Evolutionary conservation across 129 eudicot species (phyloP).

Genomic region (Dittrichia graveolens): DNA sequence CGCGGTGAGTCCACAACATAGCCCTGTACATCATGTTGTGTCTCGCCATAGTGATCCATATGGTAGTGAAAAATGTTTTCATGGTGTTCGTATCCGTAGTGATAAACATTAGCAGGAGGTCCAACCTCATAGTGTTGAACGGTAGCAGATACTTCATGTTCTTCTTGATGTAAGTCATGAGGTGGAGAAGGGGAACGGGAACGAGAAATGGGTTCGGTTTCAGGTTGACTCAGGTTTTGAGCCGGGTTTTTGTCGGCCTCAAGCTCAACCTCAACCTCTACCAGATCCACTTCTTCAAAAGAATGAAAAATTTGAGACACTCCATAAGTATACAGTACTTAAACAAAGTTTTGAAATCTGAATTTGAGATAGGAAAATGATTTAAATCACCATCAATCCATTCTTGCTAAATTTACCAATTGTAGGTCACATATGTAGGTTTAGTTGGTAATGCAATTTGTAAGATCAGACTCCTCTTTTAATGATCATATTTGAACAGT

Average conservation of each 20-base stretch:
- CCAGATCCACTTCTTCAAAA: conserved; percentile 73
- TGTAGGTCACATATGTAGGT: no score
- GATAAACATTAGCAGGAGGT: conserved; percentile 41
- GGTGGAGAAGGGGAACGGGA: conserved; percentile 39
- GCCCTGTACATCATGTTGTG: conserved; percentile 33
- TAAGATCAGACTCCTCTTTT: no score
- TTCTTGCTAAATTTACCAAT: no score
- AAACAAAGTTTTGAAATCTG: no score
- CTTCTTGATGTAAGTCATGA: conserved; percentile 43
- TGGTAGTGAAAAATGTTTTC: conserved; percentile 43
- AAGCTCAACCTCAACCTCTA: conserved; percentile 68
- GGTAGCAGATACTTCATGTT: conserved; percentile 41
- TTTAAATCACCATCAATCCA: no score
- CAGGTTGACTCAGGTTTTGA: conserved; percentile 33
- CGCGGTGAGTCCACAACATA: conserved; percentile 43
- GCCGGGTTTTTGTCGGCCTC: conserved; percentile 55
- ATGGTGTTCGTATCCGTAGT: conserved; percentile 42
- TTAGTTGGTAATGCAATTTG: no score
- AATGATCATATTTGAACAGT: no score
- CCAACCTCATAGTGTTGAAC: conserved; percentile 54
- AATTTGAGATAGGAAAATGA: no score
- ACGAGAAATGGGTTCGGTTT: conserved; percentile 40
- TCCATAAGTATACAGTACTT: no score
- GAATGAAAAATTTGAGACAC: conserved; percentile 79
- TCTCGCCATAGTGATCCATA: conserved; percentile 27